Evolutionary conservation across 768 basidiomycete genomes (phyloP), one percentile per base, ranked within the genome.

Genomic region (Ephemerocybe angulata): DNA sequence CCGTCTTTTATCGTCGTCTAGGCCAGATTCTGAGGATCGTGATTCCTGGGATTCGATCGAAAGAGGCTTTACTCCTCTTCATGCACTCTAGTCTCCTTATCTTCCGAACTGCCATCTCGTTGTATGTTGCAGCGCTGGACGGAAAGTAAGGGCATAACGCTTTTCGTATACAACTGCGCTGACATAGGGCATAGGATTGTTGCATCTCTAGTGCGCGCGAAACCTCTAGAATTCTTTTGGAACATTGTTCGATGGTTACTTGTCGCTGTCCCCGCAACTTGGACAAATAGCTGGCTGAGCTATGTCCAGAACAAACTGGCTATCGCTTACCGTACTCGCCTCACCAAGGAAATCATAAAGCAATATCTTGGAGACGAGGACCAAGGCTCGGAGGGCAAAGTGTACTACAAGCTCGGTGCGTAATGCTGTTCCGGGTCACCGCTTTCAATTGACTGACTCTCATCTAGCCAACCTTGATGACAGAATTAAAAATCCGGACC

Each of bases 51-150:
- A 68, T 92, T 53, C 83, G 83, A 40, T 92, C 90, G 7, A 91
- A 93, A 60, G 95, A 98, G 69, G 92, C 93, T 0, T 71, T 90
- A 51, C 81, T 98, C 48, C 79, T 99, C 15, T 72, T 85, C 42
- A 88, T 92, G 79, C 95, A 98, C 70, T 91, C 93, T 13, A 84
- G 86, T 63, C 78, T 99, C 54, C 81, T 99, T 52, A 78, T 98
- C 13, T 88, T 91, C 60, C 76, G 96, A 61, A 98, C 96, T 3
- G 86, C 90, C 1, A 87, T 98, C 43, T 95, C 92, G 15, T 75
- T 99, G 17, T 98, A 97, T 65, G 93, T 99, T 46, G 96, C 96
- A 5, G 84, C 89, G 21, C 78, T 98, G 46, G 96, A 98, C 65
- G 96, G 96, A 69, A 87, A 83, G 89, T 91, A 85, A 25, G 76